Evolutionary conservation across 1,139 yeast species (phyloP).

Genomic region (Taiozyma sp.): DNA sequence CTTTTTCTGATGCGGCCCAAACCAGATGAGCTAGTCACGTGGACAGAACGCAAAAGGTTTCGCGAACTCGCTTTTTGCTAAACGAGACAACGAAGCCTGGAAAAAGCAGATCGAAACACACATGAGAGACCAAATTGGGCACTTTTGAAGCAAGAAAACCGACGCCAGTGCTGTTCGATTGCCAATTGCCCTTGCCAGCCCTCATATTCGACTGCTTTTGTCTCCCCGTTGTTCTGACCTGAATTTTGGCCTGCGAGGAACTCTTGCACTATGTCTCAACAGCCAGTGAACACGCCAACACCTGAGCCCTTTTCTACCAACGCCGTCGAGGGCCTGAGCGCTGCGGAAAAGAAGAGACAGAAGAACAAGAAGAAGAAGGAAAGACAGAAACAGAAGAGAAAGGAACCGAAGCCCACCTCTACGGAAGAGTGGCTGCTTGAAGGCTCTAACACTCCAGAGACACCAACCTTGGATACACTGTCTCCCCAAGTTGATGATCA

Average conservation of each 20-base stretch:
- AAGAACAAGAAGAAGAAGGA: slow-evolving; percentile 10
- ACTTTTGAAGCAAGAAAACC: neutral
- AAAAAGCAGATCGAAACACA: neutral
- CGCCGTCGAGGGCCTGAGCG: neutral
- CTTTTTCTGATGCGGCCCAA: slow-evolving; percentile 1
- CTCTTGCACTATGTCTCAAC: neutral
- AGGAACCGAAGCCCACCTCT: neutral
- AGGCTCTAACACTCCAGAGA: neutral
- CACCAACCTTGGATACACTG: neutral
- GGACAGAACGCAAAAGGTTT: neutral
- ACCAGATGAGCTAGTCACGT: slow-evolving; percentile 7
- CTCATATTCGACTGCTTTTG: neutral
- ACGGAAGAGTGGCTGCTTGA: neutral
- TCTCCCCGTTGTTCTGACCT: neutral
- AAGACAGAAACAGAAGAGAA: slow-evolving; percentile 5
- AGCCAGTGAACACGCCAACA: neutral
- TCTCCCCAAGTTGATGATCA: neutral
- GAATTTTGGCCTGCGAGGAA: neutral
- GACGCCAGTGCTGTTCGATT: neutral
- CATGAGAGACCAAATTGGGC: neutral
- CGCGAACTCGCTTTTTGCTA: neutral
- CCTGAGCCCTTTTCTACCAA: neutral
- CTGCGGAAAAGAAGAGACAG: slow-evolving; percentile 1
- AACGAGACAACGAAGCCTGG: neutral
- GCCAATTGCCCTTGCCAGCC: neutral